Evolutionary conservation across 495 filamentous ascomycete species (phyloP).

Genomic region (Rhypophila decipiens): DNA sequence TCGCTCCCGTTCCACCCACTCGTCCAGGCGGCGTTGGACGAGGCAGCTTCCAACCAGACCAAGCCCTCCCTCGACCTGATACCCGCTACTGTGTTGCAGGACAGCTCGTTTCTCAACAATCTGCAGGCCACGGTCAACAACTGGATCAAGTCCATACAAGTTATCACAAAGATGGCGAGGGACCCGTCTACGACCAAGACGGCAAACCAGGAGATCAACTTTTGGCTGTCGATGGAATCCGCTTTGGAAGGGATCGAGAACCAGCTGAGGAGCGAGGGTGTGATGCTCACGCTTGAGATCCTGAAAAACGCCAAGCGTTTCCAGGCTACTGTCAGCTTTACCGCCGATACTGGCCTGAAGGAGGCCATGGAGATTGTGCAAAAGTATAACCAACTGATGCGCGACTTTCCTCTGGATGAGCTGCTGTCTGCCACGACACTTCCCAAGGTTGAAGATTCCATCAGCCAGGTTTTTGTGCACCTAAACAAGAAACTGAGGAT

Average conservation of each 20-base stretch:
- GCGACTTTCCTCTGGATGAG: slow-evolving; percentile 94
- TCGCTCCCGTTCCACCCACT: slow-evolving; percentile 78
- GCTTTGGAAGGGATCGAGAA: slow-evolving; percentile 83
- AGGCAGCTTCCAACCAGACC: slow-evolving; percentile 55
- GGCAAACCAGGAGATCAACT: slow-evolving; percentile 95
- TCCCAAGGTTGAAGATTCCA: slow-evolving; percentile 82
- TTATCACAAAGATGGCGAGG: slow-evolving; percentile 89
- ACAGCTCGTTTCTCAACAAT: slow-evolving; percentile 87
- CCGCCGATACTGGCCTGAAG: slow-evolving; percentile 87
- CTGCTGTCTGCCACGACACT: slow-evolving; percentile 85
- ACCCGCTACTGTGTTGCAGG: slow-evolving; percentile 61
- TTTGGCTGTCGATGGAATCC: slow-evolving; percentile 94
- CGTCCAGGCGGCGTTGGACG: slow-evolving; percentile 74
- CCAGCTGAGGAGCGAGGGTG: slow-evolving; percentile 81
- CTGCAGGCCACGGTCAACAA: slow-evolving; percentile 87
- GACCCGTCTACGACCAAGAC: slow-evolving; percentile 84
- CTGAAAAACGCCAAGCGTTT: slow-evolving; percentile 93
- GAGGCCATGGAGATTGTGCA: slow-evolving; percentile 92
- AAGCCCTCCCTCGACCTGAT: slow-evolving; percentile 73
- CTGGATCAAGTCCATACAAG: slow-evolving; percentile 97
- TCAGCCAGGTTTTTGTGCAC: slow-evolving; percentile 81
- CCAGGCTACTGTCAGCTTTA: slow-evolving; percentile 92
- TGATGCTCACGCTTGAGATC: slow-evolving; percentile 86
- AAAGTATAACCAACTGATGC: slow-evolving; percentile 97
- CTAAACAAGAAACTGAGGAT: slow-evolving; percentile 95